Base-by-base conservation (phyloP, 2,329 filamentous ascomycete species). In the Aureobasidium sp. region DNA sequence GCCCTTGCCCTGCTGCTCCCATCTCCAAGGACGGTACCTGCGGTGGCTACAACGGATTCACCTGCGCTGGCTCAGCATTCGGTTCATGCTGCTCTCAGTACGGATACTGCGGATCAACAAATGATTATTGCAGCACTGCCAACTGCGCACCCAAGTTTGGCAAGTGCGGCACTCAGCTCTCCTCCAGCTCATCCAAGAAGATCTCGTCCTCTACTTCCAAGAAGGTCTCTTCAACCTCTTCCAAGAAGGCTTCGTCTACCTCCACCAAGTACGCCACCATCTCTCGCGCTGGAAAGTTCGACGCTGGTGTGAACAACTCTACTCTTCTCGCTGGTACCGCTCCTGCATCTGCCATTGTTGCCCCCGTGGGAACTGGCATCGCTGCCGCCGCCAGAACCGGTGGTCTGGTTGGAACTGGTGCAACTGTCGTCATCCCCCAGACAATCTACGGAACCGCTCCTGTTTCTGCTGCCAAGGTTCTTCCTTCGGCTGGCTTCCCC, bases 1-100 rank as follows among this genome's bases (percentile, higher is more conserved):
- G 41, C 36, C 50, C 62, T 55, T 63, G 64, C 51, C 52, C 62
- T 26, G 52, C 64, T 27, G 36, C 43, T 17, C 52, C 64, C 12
- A 51, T 65, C 34, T 65, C 63, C 26, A 62, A 53, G n/a, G 65
- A 64, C 39, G 65, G 65, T 20, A 51, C 56, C n/a, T 66, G 65
- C 39, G 65, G 65, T 44, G 34, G 50, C 9, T 62, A 64, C 59
- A 65, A 50, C 50, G 65, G 63, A 27, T 53, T 48, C 37, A 66
- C 65, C n/a, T 66, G 65, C 34, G 52, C 59, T 9, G 65, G 65
- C 24, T 65, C 65, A 8, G 34, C 47, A 5, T 66, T 63, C 32
- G 65, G 65, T 20, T 52, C 59, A 27, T 65, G 63, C 63, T 63
- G 60, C 24, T 63, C 61, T 20, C 53, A 53, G 17, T 65, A 65